Base-by-base conservation (phyloP, 345 rosid genomes). In the Mercurialis annua region DNA sequence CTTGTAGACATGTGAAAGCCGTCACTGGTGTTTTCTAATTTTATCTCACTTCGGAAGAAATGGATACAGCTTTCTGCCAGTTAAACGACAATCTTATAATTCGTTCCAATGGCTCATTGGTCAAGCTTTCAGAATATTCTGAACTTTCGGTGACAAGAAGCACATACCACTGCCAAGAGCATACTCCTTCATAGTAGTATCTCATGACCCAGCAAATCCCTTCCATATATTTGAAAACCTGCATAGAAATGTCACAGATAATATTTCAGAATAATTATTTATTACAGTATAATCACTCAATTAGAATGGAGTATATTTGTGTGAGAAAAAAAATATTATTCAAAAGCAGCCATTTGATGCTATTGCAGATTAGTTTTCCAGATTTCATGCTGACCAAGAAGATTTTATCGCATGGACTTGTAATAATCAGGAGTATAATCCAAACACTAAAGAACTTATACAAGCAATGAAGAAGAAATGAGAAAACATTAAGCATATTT, bases 171-270 rank as follows among this genome's bases (percentile, higher is more conserved):
- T 64, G 63, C 74, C 74, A 71, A 14, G 74, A 71, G 68, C 74
- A 64, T 2, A 71, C 69, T 33, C 69, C 74, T 44, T 71, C 64
- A 36, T 64, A 64, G 50, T 71, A 71, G 53, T 71, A 71, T 18
- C 27, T 68, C 74, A 71, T 71, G 56, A 71, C 74, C 74, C 74
- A 71, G 36, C 64, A 55, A 16, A 71, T 21, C 57, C 74, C 74
- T 64, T 71, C 74, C 12, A 64, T 56, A 56, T 63, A 71, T 55
- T 64, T 64, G 2, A 54, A 29, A 26, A 62, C 74, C 74, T 71
- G 38, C 44, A 10, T 12, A 2, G 26, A 33, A 49, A 26, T 47
- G 50, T 21, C 38, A 17, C 5, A 29, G 51, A 49, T 40, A 48
- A 33, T 15, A 3, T n/a, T 17, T n/a, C 15, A 48, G 21, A 3